These are phyloP conservation scores for Kodamaea restingae DNA, from an alignment of 805 yeast genomes.

Conservation along the genomic window DNA sequence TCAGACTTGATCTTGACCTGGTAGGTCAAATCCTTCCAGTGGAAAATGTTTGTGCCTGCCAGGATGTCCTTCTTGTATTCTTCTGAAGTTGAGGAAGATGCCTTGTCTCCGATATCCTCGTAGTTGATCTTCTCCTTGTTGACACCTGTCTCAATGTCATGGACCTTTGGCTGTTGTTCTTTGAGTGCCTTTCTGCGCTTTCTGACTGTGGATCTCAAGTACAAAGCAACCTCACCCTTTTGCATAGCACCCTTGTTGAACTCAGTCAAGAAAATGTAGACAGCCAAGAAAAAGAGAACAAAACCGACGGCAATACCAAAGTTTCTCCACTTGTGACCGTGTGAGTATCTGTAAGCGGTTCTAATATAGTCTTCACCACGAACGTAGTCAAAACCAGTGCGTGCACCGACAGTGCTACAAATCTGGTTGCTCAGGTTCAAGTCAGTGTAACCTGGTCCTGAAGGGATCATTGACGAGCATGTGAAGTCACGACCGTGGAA, in stretches of 20 bases:
- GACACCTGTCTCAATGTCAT: conserved; percentile 23
- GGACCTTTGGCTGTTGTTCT: conserved; percentile 16
- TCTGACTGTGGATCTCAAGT: conserved; percentile 47
- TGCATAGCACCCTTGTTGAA: conserved; percentile 58
- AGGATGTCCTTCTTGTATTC: conserved; percentile 9
- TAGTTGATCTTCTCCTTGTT: conserved; percentile 18
- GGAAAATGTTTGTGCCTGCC: conserved; percentile 50
- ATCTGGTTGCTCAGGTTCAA: conserved; percentile 31
- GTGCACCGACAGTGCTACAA: conserved; percentile 24
- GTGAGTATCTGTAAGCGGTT: conserved; percentile 41
- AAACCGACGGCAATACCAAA: conserved; percentile 60
- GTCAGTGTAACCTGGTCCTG: conserved; percentile 34
- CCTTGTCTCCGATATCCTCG: conserved; percentile 25
- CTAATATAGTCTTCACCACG: conserved; percentile 29
- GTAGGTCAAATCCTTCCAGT: conserved; percentile 74
- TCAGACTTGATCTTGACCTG: conserved; percentile 61
- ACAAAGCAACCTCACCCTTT: conserved; percentile 67
- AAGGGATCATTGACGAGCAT: conserved; percentile 49
- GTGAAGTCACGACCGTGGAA: conserved; percentile 43
- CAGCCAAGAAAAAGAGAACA: conserved; percentile 47
- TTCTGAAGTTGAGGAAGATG: conserved; percentile 6
- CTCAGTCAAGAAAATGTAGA: conserved; percentile 55
- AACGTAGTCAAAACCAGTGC: conserved; percentile 20
- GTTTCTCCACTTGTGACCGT: conserved; percentile 58
- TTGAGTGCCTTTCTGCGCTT: conserved; percentile 41